These are phyloP conservation scores for Leccinum olivaceopallidum DNA, from an alignment of 768 basidiomycete species.

Conservation along the genomic window DNA sequence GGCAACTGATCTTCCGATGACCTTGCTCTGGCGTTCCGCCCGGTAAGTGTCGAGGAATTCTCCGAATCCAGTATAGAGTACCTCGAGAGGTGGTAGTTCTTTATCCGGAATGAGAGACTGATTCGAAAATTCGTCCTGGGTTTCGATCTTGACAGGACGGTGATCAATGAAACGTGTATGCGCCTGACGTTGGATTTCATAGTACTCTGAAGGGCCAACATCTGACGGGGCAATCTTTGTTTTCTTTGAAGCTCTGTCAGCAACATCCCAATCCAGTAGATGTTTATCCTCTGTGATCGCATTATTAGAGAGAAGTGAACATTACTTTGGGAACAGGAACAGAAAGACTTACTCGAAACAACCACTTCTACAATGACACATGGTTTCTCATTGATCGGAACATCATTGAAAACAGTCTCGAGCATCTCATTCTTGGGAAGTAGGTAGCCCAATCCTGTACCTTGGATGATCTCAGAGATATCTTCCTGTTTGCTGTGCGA, in stretches of 20 bases:
- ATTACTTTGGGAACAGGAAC: background rate
- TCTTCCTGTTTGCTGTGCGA: background rate
- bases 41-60: background rate
- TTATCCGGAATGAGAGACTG: background rate
- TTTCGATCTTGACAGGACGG: background rate
- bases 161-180: background rate
- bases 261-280: background rate
- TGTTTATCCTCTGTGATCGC: background rate
- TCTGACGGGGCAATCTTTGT: background rate
- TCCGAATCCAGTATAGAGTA: background rate
- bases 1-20: background rate
- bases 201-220: background rate
- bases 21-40: background rate
- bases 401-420: background rate
- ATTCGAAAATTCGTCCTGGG: background rate
- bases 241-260: background rate
- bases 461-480: background rate
- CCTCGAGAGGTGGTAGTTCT: background rate
- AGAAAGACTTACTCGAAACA: background rate
- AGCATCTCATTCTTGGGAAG: background rate
- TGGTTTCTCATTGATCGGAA: background rate
- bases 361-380: background rate
- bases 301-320: background rate
- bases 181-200: background rate
- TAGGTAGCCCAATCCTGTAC: background rate